Evolutionary conservation across 2,329 filamentous ascomycete species (phyloP).

Genomic region (Colletotrichum karsti): DNA sequence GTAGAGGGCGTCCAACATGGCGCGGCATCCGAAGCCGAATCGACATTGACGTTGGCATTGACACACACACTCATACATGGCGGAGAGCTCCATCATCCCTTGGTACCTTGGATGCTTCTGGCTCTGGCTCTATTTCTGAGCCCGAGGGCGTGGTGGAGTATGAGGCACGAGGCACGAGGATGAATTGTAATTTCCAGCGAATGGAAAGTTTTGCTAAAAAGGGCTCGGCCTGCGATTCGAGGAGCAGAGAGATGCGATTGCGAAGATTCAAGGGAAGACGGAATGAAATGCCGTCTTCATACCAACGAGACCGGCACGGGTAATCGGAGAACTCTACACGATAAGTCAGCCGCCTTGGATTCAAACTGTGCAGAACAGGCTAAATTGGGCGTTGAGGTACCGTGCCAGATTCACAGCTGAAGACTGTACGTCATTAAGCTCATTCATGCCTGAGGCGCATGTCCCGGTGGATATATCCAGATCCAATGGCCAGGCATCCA

Average conservation of each 20-base stretch:
- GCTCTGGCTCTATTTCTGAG: background rate
- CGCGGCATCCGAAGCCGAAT: no score
- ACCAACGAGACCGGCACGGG: background rate
- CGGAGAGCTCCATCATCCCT: background rate
- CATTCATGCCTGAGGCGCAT: no score
- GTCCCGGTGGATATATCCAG: background rate
- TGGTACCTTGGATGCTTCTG: background rate
- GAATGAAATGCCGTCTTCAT: background rate
- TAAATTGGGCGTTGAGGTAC: no score
- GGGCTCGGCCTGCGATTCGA: background rate
- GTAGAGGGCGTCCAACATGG: no score
- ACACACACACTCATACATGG: no score
- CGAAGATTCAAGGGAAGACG: background rate
- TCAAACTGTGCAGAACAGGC: no score
- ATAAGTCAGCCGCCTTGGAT: no score
- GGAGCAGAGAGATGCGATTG: background rate
- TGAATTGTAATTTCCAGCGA: background rate
- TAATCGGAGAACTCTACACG: background rate
- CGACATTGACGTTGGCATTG: no score
- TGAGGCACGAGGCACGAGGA: background rate
- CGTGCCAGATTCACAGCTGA: no score
- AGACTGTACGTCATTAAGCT: no score
- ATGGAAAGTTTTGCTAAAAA: background rate
- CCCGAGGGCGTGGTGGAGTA: background rate
- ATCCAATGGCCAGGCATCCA: no score